Evolutionary conservation across 2,329 filamentous ascomycete species (phyloP), one percentile per base, ranked within the genome.

Genomic region (Byssoonygena ceratinophila): DNA sequence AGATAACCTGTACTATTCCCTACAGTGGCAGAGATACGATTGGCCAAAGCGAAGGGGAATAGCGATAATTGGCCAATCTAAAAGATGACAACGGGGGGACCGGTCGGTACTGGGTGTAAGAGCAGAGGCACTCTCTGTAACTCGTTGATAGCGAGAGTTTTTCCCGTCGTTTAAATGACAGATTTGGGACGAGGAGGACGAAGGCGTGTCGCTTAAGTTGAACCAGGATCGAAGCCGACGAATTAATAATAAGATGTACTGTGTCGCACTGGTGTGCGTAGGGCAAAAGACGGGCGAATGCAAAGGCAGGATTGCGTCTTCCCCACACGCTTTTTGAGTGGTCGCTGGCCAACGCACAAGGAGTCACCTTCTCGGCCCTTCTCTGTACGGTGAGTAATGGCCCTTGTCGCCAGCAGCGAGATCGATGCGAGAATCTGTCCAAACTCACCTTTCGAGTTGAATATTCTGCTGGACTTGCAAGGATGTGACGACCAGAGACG

Each of bases 281-380:
- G 40, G 49, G 49, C 49, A 45, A 45, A n/a, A 9, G 47, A 50
- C n/a, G 29, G 23, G 40, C 40, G 49, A 45, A 39, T 44, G 49
- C 40, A 45, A 29, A 29, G 31, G 12, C 12, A 4, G 40, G 3
- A 8, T 4, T 18, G 20, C n/a, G 2, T 23, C 9, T 8, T 1
- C 9, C 12, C 23, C 23, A 11, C 40, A n/a, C 40, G 12, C 40
- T 27, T 2, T 5, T 41, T 22, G 18, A 16, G 12, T 41, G 39
- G 23, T 27, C 14, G 40, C 2, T 18, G 14, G 8, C 34, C 34
- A 16, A 9, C 9, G 34, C 34, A 18, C 32, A 34, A 29, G 11
- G 31, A 34, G 31, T 12, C 5, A 14, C 5, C n/a, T n/a, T n/a
- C n/a, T n/a, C n/a, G 29, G 7, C 18, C 14, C 14, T 27, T 36